Evolutionary conservation across 2,329 filamentous ascomycete species (phyloP).

Genomic region (Cordyceps militaris): DNA sequence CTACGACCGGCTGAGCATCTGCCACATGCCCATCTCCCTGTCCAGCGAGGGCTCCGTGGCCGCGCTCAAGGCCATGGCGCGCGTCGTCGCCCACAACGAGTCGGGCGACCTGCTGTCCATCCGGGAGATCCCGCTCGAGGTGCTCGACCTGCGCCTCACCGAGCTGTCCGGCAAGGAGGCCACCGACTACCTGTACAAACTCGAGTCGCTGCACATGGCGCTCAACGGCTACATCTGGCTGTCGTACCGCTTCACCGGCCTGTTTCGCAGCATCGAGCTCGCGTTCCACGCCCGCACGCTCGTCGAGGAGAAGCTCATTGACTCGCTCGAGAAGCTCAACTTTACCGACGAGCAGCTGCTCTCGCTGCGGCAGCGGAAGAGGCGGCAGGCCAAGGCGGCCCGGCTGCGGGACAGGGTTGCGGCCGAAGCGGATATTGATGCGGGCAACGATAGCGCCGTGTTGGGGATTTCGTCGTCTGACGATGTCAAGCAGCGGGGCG

Average conservation of each 20-base stretch:
- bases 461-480: background rate
- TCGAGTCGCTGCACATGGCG: slow-evolving; percentile 75
- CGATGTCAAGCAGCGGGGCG: background rate
- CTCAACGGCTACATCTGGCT: slow-evolving; percentile 89
- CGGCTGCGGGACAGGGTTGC: background rate
- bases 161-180: slow-evolving; percentile 27
- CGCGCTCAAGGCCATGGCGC: slow-evolving; percentile 58
- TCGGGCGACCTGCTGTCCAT: slow-evolving; percentile 67
- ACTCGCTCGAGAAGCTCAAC: slow-evolving; percentile 42
- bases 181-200: slow-evolving; percentile 52
- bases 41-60: slow-evolving; percentile 39
- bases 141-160: slow-evolving; percentile 57
- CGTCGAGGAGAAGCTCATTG: slow-evolving; percentile 65
- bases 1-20: slow-evolving; percentile 68
- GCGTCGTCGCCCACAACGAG: slow-evolving; percentile 59
- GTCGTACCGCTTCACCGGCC: slow-evolving; percentile 76
- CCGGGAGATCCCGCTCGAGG: slow-evolving; percentile 60
- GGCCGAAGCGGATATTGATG: background rate
- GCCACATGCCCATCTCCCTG: slow-evolving; percentile 60
- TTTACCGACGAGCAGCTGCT: slow-evolving; percentile 32
- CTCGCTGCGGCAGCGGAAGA: slow-evolving; percentile 18
- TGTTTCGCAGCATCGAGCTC: slow-evolving; percentile 68
- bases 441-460: background rate
- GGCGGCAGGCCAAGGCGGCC: slow-evolving; percentile 17
- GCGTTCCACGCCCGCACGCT: slow-evolving; percentile 73